phyloP scores from a whole-genome alignment of 148 eudicot species.

The Pouteria glomerata region DNA sequence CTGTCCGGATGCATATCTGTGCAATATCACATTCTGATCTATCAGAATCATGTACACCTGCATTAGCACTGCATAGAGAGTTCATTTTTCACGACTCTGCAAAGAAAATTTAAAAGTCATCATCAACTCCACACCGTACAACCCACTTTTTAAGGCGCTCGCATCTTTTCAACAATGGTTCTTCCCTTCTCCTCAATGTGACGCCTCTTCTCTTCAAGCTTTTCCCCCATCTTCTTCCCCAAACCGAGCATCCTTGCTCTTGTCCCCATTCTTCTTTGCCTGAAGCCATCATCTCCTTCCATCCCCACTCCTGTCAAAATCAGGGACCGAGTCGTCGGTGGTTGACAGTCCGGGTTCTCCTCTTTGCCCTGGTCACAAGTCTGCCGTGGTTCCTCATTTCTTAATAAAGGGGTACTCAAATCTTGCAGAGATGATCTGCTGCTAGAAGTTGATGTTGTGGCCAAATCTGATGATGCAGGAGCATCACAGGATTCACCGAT shows the following conservation, averaged over 20 bases:
- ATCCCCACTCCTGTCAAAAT: conserved; percentile 32
- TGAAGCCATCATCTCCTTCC: conserved; percentile 55
- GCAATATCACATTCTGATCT: too few relatives aligned
- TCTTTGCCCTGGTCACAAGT: conserved; percentile 11
- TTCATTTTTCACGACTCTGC: too few relatives aligned
- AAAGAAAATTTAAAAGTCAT: too few relatives aligned
- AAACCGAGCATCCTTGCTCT: conserved; percentile 76
- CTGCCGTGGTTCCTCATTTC: conserved; percentile 24
- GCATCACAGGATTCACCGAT: conserved; percentile 14
- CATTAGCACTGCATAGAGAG: too few relatives aligned
- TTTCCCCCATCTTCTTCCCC: conserved; percentile 81
- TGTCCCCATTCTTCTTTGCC: conserved; percentile 49
- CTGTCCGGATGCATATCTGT: too few relatives aligned
- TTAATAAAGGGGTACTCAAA: conserved; percentile 30
- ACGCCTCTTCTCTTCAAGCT: conserved; percentile 78
- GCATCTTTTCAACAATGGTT: conserved; percentile 70
- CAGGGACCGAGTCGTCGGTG: conserved; percentile 43
- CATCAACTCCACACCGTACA: too few relatives aligned
- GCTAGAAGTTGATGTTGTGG: conserved; percentile 21
- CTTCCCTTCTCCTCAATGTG: conserved; percentile 78
- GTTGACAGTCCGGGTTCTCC: conserved; percentile 21
- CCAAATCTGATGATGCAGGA: conserved; percentile 16
- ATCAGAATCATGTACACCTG: too few relatives aligned
- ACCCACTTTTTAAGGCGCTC: conserved; percentile 27
- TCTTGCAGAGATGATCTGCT: conserved; percentile 22